A percentile compares a stretch with the other conserved stretches of the same genome.
These are phyloP conservation scores for Aquilaria agallochum DNA, from an alignment of 441 rosid species.

Conservation along the genomic window DNA sequence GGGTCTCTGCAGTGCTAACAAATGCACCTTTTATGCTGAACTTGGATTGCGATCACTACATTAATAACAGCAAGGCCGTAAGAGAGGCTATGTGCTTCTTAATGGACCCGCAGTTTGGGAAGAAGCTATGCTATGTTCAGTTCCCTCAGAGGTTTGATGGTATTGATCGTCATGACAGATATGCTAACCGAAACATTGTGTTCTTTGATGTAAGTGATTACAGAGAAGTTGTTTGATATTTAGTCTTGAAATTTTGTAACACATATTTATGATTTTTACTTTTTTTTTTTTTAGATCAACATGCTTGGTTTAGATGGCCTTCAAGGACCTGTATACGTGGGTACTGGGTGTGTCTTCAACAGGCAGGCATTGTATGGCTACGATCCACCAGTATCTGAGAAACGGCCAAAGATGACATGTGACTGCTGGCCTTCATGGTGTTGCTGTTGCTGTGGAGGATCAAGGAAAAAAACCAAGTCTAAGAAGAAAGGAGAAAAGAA, in stretches of 20 bases:
- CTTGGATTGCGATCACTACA: conserved; percentile 87
- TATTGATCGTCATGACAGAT: conserved; percentile 78
- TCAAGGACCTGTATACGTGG: conserved; percentile 72
- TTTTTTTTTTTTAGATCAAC: conserved; percentile 48
- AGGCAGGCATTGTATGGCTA: conserved; percentile 68
- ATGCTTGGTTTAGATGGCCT: conserved; percentile 92
- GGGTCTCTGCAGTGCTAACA: conserved; percentile 90
- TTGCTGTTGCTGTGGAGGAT: conserved; percentile 82
- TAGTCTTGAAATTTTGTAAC: background rate
- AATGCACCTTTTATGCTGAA: conserved; percentile 90
- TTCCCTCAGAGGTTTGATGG: conserved; percentile 96
- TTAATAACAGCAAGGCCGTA: conserved; percentile 80
- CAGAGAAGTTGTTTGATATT: background rate
- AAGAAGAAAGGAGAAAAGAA: conserved; percentile 64
- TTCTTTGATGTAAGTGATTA: conserved; percentile 73
- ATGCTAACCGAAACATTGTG: conserved; percentile 83
- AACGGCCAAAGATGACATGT: conserved; percentile 85
- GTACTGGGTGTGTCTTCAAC: conserved; percentile 70
- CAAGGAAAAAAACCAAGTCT: conserved; percentile 50
- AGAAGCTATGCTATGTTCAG: conserved; percentile 84
- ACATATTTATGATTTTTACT: conserved; percentile 5
- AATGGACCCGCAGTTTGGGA: conserved; percentile 92
- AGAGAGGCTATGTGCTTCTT: conserved; percentile 96
- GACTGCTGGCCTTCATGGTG: conserved; percentile 94
- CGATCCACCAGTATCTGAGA: conserved; percentile 62